These are phyloP conservation scores for Lodderomyces orthopsilosis DNA, from an alignment of 1,139 yeast species.

Conservation along the genomic window DNA sequence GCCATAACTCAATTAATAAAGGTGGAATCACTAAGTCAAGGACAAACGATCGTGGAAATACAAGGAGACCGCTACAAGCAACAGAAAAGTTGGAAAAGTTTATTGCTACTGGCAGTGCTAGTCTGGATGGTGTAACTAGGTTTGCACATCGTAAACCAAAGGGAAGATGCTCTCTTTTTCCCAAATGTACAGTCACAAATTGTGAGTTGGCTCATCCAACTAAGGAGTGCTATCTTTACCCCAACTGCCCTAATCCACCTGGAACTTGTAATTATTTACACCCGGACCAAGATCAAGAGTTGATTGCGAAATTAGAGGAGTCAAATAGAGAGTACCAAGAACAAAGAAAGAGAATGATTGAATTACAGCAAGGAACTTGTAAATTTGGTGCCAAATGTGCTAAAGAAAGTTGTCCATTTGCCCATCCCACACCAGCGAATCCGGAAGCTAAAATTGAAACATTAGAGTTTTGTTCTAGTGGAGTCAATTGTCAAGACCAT, in stretches of 20 bases:
- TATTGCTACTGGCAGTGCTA: background rate
- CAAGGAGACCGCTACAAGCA: constrained; percentile 3
- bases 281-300: constrained; percentile 76
- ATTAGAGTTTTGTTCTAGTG: constrained; percentile 75
- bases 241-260: constrained; percentile 74
- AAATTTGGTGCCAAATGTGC: constrained; percentile 74
- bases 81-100: constrained; percentile 3
- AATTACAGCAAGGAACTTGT: constrained; percentile 42
- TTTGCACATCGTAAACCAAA: constrained; percentile 43
- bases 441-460: constrained; percentile 65
- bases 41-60: background rate
- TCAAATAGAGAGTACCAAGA: constrained; percentile 51
- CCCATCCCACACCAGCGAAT: constrained; percentile 88
- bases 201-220: constrained; percentile 82
- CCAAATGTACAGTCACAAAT: constrained; percentile 65
- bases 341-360: constrained; percentile 27
- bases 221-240: constrained; percentile 69
- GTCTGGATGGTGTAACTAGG: constrained; percentile 19
- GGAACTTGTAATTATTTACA: constrained; percentile 84
- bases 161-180: constrained; percentile 76
- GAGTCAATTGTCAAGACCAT: constrained; percentile 59
- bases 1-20: constrained; percentile 19
- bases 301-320: constrained; percentile 64
- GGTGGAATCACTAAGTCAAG: constrained; percentile 5
- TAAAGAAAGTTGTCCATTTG: constrained; percentile 79